Evolutionary conservation across 2,329 filamentous ascomycete species (phyloP).

Genomic region (Cladosporium colombiae): DNA sequence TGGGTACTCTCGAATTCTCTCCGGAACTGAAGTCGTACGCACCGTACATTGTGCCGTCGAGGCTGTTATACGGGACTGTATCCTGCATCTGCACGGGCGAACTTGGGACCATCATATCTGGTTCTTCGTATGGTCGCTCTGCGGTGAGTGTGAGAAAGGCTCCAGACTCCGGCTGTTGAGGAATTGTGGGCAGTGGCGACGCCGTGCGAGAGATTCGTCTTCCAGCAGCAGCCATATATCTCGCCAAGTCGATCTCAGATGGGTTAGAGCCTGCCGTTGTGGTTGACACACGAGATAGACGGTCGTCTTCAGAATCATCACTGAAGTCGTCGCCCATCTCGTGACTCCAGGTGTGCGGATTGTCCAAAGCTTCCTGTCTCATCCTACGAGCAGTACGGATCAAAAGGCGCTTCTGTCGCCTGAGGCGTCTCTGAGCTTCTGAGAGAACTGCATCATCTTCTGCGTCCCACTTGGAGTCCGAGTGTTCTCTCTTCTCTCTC

Average conservation of each 20-base stretch:
- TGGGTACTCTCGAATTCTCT: slow-evolving; percentile 64
- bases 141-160: slow-evolving; percentile 30
- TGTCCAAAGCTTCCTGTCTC: slow-evolving; percentile 37
- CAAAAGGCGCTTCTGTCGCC: slow-evolving; percentile 41
- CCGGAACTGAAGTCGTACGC: slow-evolving; percentile 56
- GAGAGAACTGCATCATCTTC: slow-evolving; percentile 49
- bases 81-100: slow-evolving; percentile 23
- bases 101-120: slow-evolving; percentile 24
- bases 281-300: slow-evolving; percentile 40
- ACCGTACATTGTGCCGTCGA: slow-evolving; percentile 79
- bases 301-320: slow-evolving; percentile 44
- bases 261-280: slow-evolving; percentile 30
- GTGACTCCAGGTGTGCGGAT: slow-evolving; percentile 76
- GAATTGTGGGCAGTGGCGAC: slow-evolving; percentile 27
- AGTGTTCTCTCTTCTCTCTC: slow-evolving; percentile 60
- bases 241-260: slow-evolving; percentile 18
- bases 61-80: slow-evolving; percentile 46
- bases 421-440: slow-evolving; percentile 58
- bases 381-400: slow-evolving; percentile 13
- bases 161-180: slow-evolving; percentile 11
- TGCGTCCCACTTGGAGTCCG: slow-evolving; percentile 43
- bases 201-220: slow-evolving; percentile 32
- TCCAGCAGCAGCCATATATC: slow-evolving; percentile 13
- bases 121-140: slow-evolving; percentile 28
- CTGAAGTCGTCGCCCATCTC: slow-evolving; percentile 61